Percentiles rank a stretch among this genome's conserved stretches.
Conservation (phyloP, 2,329 filamentous ascomycete genomes). For the Botrytis fragariae region DNA sequence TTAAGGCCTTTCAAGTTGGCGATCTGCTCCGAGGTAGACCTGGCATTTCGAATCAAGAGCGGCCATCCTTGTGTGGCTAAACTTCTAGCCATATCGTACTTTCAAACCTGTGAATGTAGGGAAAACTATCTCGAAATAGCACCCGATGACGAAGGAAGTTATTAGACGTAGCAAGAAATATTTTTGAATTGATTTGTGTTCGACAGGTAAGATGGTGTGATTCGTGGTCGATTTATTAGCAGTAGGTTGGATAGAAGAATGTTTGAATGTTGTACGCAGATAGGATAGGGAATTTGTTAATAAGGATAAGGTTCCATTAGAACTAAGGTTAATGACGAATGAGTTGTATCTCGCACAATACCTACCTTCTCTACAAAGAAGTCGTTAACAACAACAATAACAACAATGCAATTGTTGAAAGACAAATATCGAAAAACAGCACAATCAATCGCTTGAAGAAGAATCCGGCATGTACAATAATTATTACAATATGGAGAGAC, state of each 20-base stretch:
- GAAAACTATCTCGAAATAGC: neutral
- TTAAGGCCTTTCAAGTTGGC: constrained; percentile 71
- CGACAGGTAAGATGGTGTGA: neutral
- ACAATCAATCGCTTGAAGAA: neutral
- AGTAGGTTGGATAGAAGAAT: neutral
- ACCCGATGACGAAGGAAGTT: neutral
- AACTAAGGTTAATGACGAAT: neutral
- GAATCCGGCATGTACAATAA: neutral
- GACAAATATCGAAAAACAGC: too few species aligned
- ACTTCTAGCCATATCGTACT: constrained; percentile 17
- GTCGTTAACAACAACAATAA: neutral
- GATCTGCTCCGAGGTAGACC: constrained; percentile 51
- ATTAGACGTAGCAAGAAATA: neutral
- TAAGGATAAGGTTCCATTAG: neutral
- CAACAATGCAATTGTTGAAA: neutral
- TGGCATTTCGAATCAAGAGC: constrained; percentile 55
- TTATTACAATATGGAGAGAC: neutral
- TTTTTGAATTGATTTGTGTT: neutral
- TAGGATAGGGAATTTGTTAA: neutral
- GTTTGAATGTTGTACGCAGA: constrained; percentile 2
- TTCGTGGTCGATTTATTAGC: neutral
- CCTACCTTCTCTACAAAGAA: neutral
- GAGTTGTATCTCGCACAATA: neutral
- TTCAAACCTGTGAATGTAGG: neutral
- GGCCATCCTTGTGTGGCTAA: constrained; percentile 42